Percentiles rank a stretch among this genome's conserved stretches.
Conservation (phyloP, 1,284 basidiomycete genomes). For the Phlebopus sp. region DNA sequence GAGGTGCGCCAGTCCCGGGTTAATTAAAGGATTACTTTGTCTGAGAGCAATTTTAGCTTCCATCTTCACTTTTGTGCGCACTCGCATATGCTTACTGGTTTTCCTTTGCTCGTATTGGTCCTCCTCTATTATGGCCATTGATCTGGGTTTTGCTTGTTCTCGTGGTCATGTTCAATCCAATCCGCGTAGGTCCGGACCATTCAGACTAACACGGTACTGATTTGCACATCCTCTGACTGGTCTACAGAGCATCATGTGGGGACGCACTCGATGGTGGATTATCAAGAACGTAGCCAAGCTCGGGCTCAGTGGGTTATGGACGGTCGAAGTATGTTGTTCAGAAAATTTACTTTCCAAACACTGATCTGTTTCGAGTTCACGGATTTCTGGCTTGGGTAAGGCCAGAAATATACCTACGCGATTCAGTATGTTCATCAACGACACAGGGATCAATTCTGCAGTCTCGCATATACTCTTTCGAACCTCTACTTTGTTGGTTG, state of each 20-base stretch:
- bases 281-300: conserved; percentile 61
- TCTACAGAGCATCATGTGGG: conserved; percentile 23
- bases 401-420: conserved; percentile 24
- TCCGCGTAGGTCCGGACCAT: conserved; percentile 55
- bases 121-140: conserved; percentile 70
- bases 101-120: conserved; percentile 68
- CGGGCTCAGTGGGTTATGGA: conserved; percentile 65
- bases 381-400: conserved; percentile 82
- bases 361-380: conserved; percentile 48
- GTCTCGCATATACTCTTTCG: conserved; percentile 70
- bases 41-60: conserved; percentile 51
- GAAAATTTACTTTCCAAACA: neutral
- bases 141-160: conserved; percentile 74
- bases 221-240: too few species aligned
- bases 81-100: conserved; percentile 85
- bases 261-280: conserved; percentile 72
- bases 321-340: conserved; percentile 62
- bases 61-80: conserved; percentile 73
- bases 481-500: conserved; percentile 76
- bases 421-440: conserved; percentile 12
- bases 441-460: conserved; percentile 79
- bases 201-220: too few species aligned
- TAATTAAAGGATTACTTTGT: neutral
- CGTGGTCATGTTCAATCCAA: conserved; percentile 71
- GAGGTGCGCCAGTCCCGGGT: conserved; percentile 47